These are phyloP conservation scores for Cryptococcus maquisensis DNA, from an alignment of 1,284 basidiomycete species.

Conservation along the genomic window DNA sequence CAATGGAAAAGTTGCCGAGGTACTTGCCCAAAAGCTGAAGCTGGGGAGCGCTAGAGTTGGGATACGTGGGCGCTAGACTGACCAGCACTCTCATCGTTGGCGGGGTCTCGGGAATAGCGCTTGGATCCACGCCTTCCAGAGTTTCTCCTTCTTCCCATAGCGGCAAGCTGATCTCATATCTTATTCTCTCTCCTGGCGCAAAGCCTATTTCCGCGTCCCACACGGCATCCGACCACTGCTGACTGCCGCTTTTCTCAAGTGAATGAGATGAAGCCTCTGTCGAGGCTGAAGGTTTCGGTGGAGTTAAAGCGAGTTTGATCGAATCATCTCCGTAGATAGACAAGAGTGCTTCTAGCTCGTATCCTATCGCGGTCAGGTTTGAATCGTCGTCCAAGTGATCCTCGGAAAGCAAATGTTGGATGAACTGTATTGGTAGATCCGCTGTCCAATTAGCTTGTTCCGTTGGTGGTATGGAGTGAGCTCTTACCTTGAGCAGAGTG, in stretches of 20 bases:
- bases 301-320: constrained; percentile 44
- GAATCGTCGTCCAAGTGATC: constrained; percentile 32
- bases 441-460: background rate
- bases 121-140: constrained; percentile 15
- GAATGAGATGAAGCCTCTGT: background rate
- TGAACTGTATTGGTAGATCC: constrained; percentile 28
- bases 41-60: constrained; percentile 66
- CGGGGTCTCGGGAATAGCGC: constrained; percentile 27
- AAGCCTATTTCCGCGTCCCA: constrained; percentile 25
- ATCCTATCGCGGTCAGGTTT: constrained; percentile 30
- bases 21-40: constrained; percentile 81
- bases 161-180: constrained; percentile 62
- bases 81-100: constrained; percentile 61
- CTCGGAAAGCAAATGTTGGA: constrained; percentile 29
- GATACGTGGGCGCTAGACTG: constrained; percentile 69
- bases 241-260: constrained; percentile 25
- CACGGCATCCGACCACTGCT: constrained; percentile 26
- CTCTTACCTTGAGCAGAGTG: constrained; percentile 13
- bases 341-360: constrained; percentile 61
- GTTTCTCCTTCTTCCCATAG: constrained; percentile 50
- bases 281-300: constrained; percentile 17
- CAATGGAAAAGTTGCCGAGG: constrained; percentile 61
- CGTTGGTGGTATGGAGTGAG: too few relatives aligned
- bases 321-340: constrained; percentile 75
- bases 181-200: constrained; percentile 51